Percentiles rank a stretch among this genome's conserved stretches.
Evolutionary conservation across 306 rosid genomes (phyloP).

Genomic region (Comarum palustre): DNA sequence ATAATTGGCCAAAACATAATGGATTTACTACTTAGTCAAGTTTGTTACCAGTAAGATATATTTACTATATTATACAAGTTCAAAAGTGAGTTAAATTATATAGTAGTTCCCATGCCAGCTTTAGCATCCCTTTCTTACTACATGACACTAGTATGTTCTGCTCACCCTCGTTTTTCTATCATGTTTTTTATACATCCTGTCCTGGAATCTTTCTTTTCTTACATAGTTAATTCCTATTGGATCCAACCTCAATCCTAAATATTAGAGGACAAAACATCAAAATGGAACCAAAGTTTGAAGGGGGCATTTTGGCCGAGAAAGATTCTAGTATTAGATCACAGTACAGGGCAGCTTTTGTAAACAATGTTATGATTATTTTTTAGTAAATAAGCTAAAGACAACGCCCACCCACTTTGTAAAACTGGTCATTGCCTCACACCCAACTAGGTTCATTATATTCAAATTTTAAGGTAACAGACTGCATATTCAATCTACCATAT

Average conservation of each 20-base stretch:
- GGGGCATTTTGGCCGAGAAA: constrained; percentile 19
- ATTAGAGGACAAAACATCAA: constrained; percentile 4
- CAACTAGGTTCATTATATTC: constrained; percentile 1
- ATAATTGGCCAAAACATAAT: not conserved
- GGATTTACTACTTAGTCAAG: not conserved
- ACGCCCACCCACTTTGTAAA: constrained; percentile 27
- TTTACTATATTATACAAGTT: not conserved
- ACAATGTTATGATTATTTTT: constrained; percentile 8
- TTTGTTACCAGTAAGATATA: not conserved
- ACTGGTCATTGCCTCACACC: constrained; percentile 22
- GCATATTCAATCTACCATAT: not conserved
- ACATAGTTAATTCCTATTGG: not conserved
- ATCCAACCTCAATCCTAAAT: not conserved
- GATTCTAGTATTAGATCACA: constrained; percentile 37
- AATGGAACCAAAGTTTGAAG: not conserved
- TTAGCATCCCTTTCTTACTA: not conserved
- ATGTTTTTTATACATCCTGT: not conserved
- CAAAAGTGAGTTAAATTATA: not conserved
- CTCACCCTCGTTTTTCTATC: not conserved
- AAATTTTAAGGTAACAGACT: not conserved
- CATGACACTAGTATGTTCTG: constrained; percentile 1
- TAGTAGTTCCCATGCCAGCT: not conserved
- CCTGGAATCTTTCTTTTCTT: constrained; percentile 1
- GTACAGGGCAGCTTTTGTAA: constrained; percentile 36
- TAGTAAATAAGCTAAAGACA: constrained; percentile 28